Conservation (phyloP, 2,329 filamentous ascomycete species). For the Calonectria henricotiae region DNA sequence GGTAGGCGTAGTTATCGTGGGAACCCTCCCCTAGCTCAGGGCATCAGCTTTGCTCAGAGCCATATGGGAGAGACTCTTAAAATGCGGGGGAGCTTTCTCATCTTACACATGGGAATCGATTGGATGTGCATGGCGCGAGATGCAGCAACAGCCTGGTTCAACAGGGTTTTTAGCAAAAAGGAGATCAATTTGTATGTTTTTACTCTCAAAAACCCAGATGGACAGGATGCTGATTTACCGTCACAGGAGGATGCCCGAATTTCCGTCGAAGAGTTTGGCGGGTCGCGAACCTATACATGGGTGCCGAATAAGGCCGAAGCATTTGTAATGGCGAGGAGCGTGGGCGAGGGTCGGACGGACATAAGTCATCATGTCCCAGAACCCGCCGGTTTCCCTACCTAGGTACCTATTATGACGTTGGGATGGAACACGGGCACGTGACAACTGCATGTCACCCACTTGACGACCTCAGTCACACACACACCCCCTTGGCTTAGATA, state of each 20-base stretch:
- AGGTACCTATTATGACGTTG: constrained; percentile 46
- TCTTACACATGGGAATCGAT: constrained; percentile 90
- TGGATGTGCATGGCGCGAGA: constrained; percentile 82
- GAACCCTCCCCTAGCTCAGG: constrained; percentile 78
- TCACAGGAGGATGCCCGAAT: constrained; percentile 48
- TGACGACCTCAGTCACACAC: neutral
- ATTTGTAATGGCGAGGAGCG: constrained; percentile 49
- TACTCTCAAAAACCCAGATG: neutral
- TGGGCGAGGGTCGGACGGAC: constrained; percentile 27
- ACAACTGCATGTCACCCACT: constrained; percentile 34
- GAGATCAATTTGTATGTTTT: constrained; percentile 11
- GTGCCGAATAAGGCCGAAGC: constrained; percentile 47
- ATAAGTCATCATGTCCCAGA: constrained; percentile 41
- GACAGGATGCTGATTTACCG: constrained; percentile 43
- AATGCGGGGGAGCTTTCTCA: neutral
- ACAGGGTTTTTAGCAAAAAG: constrained; percentile 6
- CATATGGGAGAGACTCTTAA: too few species aligned
- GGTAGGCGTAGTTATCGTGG: constrained; percentile 89
- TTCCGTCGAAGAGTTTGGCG: constrained; percentile 57
- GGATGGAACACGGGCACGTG: constrained; percentile 46
- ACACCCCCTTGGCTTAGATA: too few species aligned
- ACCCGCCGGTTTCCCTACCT: neutral
- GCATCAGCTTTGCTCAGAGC: constrained; percentile 33
- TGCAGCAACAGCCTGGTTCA: constrained; percentile 42
- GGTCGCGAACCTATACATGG: constrained; percentile 64